Percentiles rank a stretch among this genome's conserved stretches.
These are phyloP conservation scores for Sporormia fimetaria DNA, from an alignment of 495 filamentous ascomycete species.

Conservation along the genomic window DNA sequence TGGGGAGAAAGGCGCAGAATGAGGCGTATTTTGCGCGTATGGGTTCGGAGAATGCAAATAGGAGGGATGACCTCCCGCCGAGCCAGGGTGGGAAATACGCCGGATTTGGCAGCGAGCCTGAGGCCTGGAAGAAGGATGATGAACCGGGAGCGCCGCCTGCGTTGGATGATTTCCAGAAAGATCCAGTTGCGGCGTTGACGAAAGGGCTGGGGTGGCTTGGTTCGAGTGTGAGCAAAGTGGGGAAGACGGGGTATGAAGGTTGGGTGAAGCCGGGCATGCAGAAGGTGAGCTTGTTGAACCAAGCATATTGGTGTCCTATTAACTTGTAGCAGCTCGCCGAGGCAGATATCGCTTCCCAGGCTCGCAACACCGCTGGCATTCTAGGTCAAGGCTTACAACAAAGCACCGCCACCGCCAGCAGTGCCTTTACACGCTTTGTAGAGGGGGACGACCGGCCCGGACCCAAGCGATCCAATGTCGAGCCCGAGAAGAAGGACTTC, in stretches of 20 bases:
- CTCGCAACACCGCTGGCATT: constrained; percentile 54
- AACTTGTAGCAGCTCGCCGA: constrained; percentile 53
- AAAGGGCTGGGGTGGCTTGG: constrained; percentile 95
- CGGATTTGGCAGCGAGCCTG: constrained; percentile 72
- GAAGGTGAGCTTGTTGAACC: constrained; percentile 40
- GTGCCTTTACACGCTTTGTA: constrained; percentile 71
- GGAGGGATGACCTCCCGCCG: constrained; percentile 63
- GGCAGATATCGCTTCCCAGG: constrained; percentile 78
- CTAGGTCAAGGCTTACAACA: constrained; percentile 53
- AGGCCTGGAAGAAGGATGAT: constrained; percentile 29
- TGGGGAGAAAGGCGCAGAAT: constrained; percentile 50
- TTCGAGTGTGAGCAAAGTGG: constrained; percentile 70
- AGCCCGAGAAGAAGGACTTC: constrained; percentile 69
- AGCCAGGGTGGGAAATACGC: constrained; percentile 84
- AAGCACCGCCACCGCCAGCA: constrained; percentile 59
- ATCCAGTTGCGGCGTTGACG: constrained; percentile 75
- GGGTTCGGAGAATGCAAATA: constrained; percentile 65
- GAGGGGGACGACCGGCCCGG: constrained; percentile 44
- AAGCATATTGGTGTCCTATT: not conserved
- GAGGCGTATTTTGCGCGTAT: constrained; percentile 83
- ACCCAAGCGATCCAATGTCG: constrained; percentile 17
- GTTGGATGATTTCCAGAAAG: constrained; percentile 76
- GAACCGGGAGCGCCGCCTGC: constrained; percentile 40
- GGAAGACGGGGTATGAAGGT: constrained; percentile 76
- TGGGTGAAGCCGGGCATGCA: constrained; percentile 87